Evolutionary conservation across 139 green algal genomes (phyloP).

Genomic region (Astrephomene gubernaculifera): DNA sequence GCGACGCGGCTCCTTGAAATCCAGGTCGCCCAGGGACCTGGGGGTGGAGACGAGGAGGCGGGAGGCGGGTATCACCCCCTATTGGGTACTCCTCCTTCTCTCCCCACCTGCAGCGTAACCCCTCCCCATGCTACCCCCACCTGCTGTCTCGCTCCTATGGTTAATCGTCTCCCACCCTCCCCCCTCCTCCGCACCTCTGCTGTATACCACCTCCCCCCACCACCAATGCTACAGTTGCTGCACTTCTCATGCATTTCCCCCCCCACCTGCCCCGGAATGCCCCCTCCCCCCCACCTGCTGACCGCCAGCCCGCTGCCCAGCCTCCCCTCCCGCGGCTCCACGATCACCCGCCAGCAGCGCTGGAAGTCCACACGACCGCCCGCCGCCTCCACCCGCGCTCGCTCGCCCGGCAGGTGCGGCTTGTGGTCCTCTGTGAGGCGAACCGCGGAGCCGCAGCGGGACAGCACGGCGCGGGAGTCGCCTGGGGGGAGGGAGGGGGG

Average conservation of each 20-base stretch:
- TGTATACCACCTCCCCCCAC: too few species aligned
- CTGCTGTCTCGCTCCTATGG: too few species aligned
- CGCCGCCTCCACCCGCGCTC: constrained; percentile 61
- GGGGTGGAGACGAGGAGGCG: not conserved
- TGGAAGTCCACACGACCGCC: constrained; percentile 75
- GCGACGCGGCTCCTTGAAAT: constrained; percentile 80
- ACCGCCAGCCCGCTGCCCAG: constrained; percentile 78
- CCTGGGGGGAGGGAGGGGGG: constrained; percentile 35
- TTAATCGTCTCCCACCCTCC: too few species aligned
- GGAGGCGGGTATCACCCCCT: too few species aligned
- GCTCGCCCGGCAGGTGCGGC: constrained; percentile 65
- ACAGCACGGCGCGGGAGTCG: constrained; percentile 76
- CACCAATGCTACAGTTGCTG: too few species aligned
- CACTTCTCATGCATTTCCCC: too few species aligned
- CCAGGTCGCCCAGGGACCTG: constrained; percentile 75
- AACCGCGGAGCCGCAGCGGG: constrained; percentile 54
- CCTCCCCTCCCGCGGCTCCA: constrained; percentile 67
- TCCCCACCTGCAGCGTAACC: too few species aligned
- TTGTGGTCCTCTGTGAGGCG: constrained; percentile 85
- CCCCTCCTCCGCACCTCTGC: too few species aligned
- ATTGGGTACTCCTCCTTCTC: too few species aligned
- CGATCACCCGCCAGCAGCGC: constrained; percentile 83
- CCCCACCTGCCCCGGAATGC: too few species aligned
- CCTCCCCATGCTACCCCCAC: too few species aligned
- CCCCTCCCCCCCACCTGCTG: constrained; percentile 54